phyloP scores from a whole-genome alignment of 2,329 filamentous ascomycete genomes.

The Sporothrix inflata region DNA sequence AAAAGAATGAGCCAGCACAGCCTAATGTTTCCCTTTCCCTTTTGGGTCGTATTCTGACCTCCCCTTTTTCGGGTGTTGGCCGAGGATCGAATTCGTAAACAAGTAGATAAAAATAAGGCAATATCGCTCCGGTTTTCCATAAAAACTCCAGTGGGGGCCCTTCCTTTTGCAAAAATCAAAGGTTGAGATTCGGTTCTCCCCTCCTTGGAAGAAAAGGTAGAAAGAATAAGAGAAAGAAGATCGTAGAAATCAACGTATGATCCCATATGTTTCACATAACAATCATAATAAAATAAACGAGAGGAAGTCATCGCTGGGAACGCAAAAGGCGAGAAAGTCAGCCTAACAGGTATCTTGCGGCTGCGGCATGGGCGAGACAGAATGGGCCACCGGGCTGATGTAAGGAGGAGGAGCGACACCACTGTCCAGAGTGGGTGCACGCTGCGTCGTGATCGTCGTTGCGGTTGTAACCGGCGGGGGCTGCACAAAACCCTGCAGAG shows the following conservation, averaged over 20 bases:
- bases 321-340: not conserved
- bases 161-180: not conserved
- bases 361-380: not conserved
- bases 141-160: not conserved
- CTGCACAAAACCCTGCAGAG: constrained; percentile 23
- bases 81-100: not conserved
- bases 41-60: not conserved
- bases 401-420: not conserved
- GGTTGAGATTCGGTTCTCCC: not conserved
- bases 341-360: not conserved
- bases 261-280: not conserved
- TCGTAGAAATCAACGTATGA: not conserved
- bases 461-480: not conserved
- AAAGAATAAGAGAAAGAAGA: not conserved
- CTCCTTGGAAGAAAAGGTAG: not conserved
- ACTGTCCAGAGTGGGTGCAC: not conserved
- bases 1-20: not conserved
- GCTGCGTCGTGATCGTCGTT: not conserved
- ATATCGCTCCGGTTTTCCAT: not conserved
- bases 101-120: not conserved
- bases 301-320: not conserved
- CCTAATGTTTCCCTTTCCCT: not conserved
- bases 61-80: not conserved
- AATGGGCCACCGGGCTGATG: not conserved
- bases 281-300: not conserved